phyloP scores from a whole-genome alignment of 1,284 basidiomycete genomes.

The Leccinum fallax region DNA sequence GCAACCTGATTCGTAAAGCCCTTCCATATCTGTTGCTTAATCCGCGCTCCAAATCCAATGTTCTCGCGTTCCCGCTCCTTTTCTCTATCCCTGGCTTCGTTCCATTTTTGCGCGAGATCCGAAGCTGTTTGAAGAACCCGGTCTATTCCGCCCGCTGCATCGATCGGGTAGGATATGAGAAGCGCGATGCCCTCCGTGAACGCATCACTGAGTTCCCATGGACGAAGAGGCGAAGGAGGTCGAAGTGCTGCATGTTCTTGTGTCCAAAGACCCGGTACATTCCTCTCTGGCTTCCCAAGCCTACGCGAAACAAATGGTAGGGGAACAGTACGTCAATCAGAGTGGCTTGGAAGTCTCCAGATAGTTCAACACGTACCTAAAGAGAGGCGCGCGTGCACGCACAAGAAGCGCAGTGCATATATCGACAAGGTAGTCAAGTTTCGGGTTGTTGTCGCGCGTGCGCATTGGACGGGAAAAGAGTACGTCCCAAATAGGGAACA shows the following conservation, averaged over 20 bases:
- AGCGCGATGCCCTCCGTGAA: slow-evolving; percentile 68
- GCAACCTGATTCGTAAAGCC: slow-evolving; percentile 57
- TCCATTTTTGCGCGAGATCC: slow-evolving; percentile 57
- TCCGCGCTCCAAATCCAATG: slow-evolving; percentile 52
- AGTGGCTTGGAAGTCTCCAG: background rate
- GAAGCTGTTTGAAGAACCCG: slow-evolving; percentile 65
- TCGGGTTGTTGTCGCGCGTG: slow-evolving; percentile 56
- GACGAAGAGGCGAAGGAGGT: slow-evolving; percentile 48
- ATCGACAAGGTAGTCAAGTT: slow-evolving; percentile 67
- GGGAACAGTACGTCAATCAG: background rate
- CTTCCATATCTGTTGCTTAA: slow-evolving; percentile 68
- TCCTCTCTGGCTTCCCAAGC: slow-evolving; percentile 50
- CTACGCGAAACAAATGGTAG: slow-evolving; percentile 37
- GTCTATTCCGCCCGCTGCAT: slow-evolving; percentile 67
- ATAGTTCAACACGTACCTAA: slow-evolving; percentile 47
- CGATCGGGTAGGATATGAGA: slow-evolving; percentile 64
- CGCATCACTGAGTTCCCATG: slow-evolving; percentile 61
- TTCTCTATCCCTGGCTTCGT: slow-evolving; percentile 38
- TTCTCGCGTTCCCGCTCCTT: slow-evolving; percentile 37
- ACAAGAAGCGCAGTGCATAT: slow-evolving; percentile 70
- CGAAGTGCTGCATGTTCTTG: slow-evolving; percentile 44
- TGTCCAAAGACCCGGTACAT: slow-evolving; percentile 55
- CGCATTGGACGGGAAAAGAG: slow-evolving; percentile 62
- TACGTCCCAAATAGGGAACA: slow-evolving; percentile 70
- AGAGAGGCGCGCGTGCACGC: slow-evolving; percentile 51